Conservation (phyloP, 192 early-diverging fungal species). For the Rhizophagus clarus region DNA sequence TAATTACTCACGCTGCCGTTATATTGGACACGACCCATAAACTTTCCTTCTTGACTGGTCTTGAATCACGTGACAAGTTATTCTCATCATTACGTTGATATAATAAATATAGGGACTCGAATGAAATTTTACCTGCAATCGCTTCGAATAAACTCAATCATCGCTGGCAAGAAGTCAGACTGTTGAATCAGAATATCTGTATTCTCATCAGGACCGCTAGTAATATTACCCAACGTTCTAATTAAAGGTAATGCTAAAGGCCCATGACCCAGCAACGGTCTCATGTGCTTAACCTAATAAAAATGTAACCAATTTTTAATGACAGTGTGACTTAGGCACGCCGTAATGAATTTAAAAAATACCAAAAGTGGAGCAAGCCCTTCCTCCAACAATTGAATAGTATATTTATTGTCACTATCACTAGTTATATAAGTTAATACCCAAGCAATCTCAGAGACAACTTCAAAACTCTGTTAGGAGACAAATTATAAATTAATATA, state of each 20-base stretch:
- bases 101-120: not conserved
- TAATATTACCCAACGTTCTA: constrained; percentile 69
- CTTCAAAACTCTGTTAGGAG: constrained; percentile 38
- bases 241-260: constrained; percentile 58
- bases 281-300: constrained; percentile 45
- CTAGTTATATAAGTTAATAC: constrained; percentile 67
- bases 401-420: constrained; percentile 47
- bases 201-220: constrained; percentile 63
- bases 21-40: constrained; percentile 74
- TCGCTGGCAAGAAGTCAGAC: constrained; percentile 49
- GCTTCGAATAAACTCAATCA: constrained; percentile 49
- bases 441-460: constrained; percentile 68
- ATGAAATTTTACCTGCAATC: constrained; percentile 48
- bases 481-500: too few species aligned
- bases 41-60: constrained; percentile 69
- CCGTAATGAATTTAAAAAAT: not conserved
- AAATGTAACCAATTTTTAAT: not conserved
- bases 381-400: constrained; percentile 43
- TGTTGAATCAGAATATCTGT: constrained; percentile 51
- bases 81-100: not conserved
- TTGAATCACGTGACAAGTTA: constrained; percentile 18
- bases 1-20: constrained; percentile 51
- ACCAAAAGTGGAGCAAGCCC: constrained; percentile 39
- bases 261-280: constrained; percentile 40
- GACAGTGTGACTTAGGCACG: not conserved